These are phyloP conservation scores for Pneumocystis wakefieldiae DNA, from an alignment of 1,139 yeast genomes.

Conservation along the genomic window DNA sequence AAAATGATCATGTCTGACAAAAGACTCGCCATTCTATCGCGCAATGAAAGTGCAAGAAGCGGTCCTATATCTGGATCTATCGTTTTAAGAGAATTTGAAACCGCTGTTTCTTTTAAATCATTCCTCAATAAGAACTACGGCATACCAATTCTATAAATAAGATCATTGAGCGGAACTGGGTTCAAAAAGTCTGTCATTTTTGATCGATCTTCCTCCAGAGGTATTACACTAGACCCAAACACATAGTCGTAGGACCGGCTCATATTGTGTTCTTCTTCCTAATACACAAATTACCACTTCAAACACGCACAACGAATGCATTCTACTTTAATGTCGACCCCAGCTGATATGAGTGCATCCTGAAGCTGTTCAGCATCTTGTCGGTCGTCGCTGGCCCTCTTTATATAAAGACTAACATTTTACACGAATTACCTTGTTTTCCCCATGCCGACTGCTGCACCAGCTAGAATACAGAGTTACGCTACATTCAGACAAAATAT, in stretches of 20 bases:
- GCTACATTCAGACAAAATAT: background rate
- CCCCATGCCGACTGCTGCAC: background rate
- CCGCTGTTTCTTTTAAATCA: background rate
- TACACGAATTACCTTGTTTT: background rate
- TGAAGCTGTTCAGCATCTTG: conserved; percentile 6
- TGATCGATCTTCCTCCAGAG: background rate
- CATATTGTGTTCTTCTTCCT: background rate
- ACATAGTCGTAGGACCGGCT: background rate
- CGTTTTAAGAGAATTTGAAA: background rate
- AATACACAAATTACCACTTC: background rate
- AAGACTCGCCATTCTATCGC: conserved; percentile 7
- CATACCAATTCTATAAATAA: background rate
- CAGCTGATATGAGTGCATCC: conserved; percentile 5
- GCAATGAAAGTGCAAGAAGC: conserved; percentile 7
- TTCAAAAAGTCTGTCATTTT: background rate
- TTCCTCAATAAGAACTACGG: background rate
- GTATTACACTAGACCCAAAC: background rate
- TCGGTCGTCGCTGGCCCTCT: background rate
- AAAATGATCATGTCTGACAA: conserved; percentile 8
- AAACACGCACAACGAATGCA: background rate
- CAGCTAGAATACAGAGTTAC: background rate
- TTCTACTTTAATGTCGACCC: conserved; percentile 2
- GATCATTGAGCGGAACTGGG: background rate
- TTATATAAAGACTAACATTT: background rate
- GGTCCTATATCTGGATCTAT: background rate